Conservation (phyloP, 495 filamentous ascomycete species). For the Penicillium chermesinum region DNA sequence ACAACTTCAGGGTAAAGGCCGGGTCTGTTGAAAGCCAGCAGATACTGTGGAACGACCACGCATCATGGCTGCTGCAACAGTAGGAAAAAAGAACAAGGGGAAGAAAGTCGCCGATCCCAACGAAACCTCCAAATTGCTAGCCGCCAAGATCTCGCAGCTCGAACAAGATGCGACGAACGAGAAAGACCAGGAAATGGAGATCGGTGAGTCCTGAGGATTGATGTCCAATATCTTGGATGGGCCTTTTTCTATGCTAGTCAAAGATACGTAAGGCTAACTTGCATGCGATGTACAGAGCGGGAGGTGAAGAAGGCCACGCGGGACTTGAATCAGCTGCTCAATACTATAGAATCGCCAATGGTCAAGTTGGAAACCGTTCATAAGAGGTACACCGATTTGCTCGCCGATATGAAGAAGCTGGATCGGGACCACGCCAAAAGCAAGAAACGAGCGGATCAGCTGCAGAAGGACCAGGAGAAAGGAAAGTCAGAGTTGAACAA, state of each 20-base stretch:
- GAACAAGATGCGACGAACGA: conserved; percentile 89
- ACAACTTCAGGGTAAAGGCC: conserved; percentile 1
- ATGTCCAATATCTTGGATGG: too few species aligned
- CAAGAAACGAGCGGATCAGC: conserved; percentile 88
- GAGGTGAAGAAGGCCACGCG: conserved; percentile 92
- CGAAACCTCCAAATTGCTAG: conserved; percentile 83
- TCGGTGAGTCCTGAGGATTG: conserved; percentile 62
- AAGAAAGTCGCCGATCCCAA: conserved; percentile 72
- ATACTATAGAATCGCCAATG: conserved; percentile 69
- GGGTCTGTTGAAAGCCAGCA: neutral
- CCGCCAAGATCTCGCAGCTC: conserved; percentile 90
- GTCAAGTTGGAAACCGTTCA: conserved; percentile 79
- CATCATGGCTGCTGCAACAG: conserved; percentile 39
- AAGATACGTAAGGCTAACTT: too few species aligned
- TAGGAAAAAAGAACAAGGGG: conserved; percentile 64
- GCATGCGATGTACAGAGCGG: conserved; percentile 48
- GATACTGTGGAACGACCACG: neutral
- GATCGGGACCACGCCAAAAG: conserved; percentile 92
- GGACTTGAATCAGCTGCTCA: conserved; percentile 75
- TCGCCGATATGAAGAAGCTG: conserved; percentile 89
- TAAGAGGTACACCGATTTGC: conserved; percentile 83
- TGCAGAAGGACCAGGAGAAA: conserved; percentile 96
- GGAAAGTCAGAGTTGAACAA: conserved; percentile 81
- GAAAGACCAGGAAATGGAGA: conserved; percentile 92
- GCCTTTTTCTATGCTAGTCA: too few species aligned